phyloP scores from a whole-genome alignment of 768 basidiomycete genomes.

The Boletus reticuloceps region DNA sequence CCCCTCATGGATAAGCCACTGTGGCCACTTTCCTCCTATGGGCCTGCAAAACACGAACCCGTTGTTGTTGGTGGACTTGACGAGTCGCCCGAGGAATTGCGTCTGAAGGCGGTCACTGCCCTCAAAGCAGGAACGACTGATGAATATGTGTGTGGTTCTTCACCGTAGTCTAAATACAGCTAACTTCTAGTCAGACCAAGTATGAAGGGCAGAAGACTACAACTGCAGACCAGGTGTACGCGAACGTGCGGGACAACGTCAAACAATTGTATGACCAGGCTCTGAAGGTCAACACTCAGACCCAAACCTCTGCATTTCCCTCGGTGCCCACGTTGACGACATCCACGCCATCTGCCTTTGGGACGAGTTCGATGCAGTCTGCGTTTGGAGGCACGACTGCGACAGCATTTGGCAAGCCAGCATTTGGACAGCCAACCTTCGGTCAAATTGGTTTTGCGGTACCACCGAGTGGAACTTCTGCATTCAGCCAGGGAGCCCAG shows the following conservation, averaged over 20 bases:
- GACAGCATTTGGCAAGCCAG: conserved; percentile 23
- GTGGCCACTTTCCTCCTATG: conserved; percentile 82
- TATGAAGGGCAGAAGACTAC: conserved; percentile 59
- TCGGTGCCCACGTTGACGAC: conserved; percentile 23
- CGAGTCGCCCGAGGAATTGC: conserved; percentile 75
- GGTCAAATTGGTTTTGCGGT: conserved; percentile 34
- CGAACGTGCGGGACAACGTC: conserved; percentile 49
- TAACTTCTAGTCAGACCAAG: conserved; percentile 37
- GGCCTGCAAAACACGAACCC: conserved; percentile 70
- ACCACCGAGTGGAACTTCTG: conserved; percentile 10
- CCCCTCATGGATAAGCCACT: conserved; percentile 60
- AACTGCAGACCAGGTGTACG: conserved; percentile 48
- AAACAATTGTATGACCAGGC: conserved; percentile 54
- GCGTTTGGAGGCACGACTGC: conserved; percentile 32
- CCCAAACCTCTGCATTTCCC: conserved; percentile 6
- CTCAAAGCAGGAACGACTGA: conserved; percentile 49
- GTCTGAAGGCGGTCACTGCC: conserved; percentile 60
- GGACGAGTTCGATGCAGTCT: conserved; percentile 25
- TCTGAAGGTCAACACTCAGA: conserved; percentile 37
- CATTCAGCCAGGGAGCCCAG: conserved; percentile 28
- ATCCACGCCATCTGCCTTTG: conserved; percentile 40
- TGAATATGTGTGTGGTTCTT: conserved; percentile 61
- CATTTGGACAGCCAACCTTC: conserved; percentile 41
- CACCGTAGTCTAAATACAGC: background rate
- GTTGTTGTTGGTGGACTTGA: conserved; percentile 65